A percentile compares a stretch with the other conserved stretches of the same genome.
These are phyloP conservation scores for Phialocephala sp. DNA, from an alignment of 2,329 filamentous ascomycete genomes.

Conservation along the genomic window DNA sequence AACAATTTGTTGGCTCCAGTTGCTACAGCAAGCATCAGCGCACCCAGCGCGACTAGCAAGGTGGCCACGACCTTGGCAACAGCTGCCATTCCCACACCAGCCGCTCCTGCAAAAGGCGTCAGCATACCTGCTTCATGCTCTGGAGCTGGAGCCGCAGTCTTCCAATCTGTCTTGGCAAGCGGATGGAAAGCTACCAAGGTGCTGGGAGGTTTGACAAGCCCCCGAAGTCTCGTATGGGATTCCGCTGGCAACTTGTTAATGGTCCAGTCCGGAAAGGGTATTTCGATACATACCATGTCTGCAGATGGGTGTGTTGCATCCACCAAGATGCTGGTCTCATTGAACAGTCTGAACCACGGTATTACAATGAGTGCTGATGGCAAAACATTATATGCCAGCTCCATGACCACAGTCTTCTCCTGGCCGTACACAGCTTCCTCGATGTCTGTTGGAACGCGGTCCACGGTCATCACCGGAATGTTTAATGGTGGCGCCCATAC, in stretches of 20 bases:
- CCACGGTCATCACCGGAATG: conserved; percentile 25
- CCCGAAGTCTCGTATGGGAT: conserved; percentile 27
- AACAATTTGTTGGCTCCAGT: conserved; percentile 22
- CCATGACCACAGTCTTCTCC: conserved; percentile 17
- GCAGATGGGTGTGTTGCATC: conserved; percentile 23
- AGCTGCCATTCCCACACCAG: conserved; percentile 2
- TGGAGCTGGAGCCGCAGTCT: conserved; percentile 23
- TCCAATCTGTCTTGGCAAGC: conserved; percentile 22
- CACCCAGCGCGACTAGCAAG: conserved; percentile 7
- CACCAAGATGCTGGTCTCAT: conserved; percentile 22
- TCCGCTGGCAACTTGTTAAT: conserved; percentile 26
- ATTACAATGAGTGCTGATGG: conserved; percentile 26
- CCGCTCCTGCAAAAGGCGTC: conserved; percentile 3
- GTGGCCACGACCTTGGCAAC: conserved; percentile 14
- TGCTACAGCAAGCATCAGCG: conserved; percentile 6
- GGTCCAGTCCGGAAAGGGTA: conserved; percentile 25
- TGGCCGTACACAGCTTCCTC: conserved; percentile 24
- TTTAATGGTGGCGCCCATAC: conserved; percentile 18
- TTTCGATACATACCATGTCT: conserved; percentile 20
- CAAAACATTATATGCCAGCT: conserved; percentile 25
- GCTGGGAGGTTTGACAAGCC: conserved; percentile 26
- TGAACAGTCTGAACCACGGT: conserved; percentile 28
- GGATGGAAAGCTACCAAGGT: conserved; percentile 27
- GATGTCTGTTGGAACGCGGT: conserved; percentile 16
- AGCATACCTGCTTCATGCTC: conserved; percentile 25